Percentiles rank a stretch among this genome's conserved stretches.
Conservation (phyloP, 2,329 filamentous ascomycete genomes). For the Boeremia exigua region DNA sequence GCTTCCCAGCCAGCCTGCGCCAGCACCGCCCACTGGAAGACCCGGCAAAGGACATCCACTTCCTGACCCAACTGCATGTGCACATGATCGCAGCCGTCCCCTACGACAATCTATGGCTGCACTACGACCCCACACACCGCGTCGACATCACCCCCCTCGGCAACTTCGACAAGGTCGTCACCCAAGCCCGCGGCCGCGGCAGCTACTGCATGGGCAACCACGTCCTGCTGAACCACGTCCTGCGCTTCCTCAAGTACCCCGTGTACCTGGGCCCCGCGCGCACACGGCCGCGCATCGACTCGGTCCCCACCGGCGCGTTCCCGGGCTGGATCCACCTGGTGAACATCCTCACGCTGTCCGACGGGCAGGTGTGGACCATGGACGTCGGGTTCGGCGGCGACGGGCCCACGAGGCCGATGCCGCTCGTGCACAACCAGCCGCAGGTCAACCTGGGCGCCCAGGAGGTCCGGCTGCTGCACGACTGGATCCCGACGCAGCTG, state of each 20-base stretch:
- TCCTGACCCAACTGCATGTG: slow-evolving; percentile 51
- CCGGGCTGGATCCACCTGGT: slow-evolving; percentile 66
- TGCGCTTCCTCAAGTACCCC: slow-evolving; percentile 59
- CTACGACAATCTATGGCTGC: slow-evolving; percentile 63
- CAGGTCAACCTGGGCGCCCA: slow-evolving; percentile 61
- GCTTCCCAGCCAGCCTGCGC: slow-evolving; percentile 27
- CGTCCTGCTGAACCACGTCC: slow-evolving; percentile 61
- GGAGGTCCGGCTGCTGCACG: slow-evolving; percentile 61
- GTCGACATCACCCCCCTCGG: slow-evolving; percentile 54
- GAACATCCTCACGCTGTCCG: slow-evolving; percentile 63
- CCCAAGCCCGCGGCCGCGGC: slow-evolving; percentile 52
- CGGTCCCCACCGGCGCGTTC: slow-evolving; percentile 51
- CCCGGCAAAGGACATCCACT: slow-evolving; percentile 30
- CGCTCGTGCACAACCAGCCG: slow-evolving; percentile 52
- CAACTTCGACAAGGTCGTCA: slow-evolving; percentile 59
- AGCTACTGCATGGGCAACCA: slow-evolving; percentile 68
- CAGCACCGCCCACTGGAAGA: slow-evolving; percentile 15
- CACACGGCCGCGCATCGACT: slow-evolving; percentile 47
- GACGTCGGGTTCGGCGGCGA: slow-evolving; percentile 72
- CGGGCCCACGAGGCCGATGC: slow-evolving; percentile 64
- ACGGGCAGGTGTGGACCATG: slow-evolving; percentile 58
- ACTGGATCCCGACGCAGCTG: slow-evolving; percentile 56
- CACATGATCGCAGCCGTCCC: slow-evolving; percentile 60
- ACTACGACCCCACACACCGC: slow-evolving; percentile 51
- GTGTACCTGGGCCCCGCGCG: slow-evolving; percentile 62